Evolutionary conservation across 345 rosid genomes (phyloP).

Genomic region (Tarenaya hassleriana): DNA sequence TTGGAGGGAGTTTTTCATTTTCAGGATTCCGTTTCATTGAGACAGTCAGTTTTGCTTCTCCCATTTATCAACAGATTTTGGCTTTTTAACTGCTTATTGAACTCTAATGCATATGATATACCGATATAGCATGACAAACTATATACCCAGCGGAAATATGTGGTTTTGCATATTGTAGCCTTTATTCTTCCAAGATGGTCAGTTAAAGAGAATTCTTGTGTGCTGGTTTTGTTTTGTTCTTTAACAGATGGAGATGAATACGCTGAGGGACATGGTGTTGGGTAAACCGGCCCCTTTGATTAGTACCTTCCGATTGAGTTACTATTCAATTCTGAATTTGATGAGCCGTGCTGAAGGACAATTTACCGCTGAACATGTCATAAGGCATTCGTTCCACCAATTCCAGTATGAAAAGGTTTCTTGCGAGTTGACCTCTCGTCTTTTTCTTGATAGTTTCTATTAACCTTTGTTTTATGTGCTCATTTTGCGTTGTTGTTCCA

Average conservation of each 20-base stretch:
- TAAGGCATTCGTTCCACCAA: conserved; percentile 92
- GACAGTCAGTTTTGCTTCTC: conserved; percentile 2
- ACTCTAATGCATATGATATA: not conserved
- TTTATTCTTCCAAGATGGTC: conserved; percentile 11
- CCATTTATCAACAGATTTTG: not conserved
- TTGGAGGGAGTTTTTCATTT: not conserved
- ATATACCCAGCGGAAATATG: not conserved
- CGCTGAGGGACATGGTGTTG: conserved; percentile 86
- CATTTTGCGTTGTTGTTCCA: conserved; percentile 10
- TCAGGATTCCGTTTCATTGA: not conserved
- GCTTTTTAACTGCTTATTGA: conserved; percentile 1
- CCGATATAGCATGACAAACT: too few relatives aligned
- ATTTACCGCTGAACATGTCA: conserved; percentile 94
- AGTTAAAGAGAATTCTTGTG: conserved; percentile 7
- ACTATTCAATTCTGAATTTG: conserved; percentile 91
- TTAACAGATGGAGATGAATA: conserved; percentile 87
- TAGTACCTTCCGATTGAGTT: conserved; percentile 95
- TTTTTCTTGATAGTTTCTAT: conserved; percentile 3
- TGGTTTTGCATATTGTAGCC: too few relatives aligned
- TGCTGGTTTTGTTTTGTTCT: conserved; percentile 18
- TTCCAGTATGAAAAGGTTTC: conserved; percentile 94
- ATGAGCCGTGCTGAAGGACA: conserved; percentile 99
- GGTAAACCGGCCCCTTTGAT: conserved; percentile 98
- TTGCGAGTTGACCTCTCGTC: conserved; percentile 8
- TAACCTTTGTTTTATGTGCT: conserved; percentile 11